Base-by-base conservation (phyloP, 75 land plant species). In the Cupressus sempervirens region DNA sequence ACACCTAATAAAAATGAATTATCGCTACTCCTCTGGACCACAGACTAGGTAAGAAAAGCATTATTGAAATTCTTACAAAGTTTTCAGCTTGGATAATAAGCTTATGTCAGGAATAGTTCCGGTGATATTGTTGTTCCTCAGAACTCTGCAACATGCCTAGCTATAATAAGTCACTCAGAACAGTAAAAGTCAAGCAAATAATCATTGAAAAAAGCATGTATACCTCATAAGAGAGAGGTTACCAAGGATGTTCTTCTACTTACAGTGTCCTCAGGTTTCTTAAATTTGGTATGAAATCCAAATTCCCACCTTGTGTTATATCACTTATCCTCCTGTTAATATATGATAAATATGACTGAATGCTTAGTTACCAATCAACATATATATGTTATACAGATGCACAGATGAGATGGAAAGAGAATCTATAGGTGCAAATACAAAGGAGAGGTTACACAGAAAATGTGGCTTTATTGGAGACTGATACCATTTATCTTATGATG, bases 81-180 rank as follows among this genome's bases (percentile, higher is more conserved):
- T 15, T 68, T 75, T 43, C 81, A 93, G 75, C 29, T 54, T 48
- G 41, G 20, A 36, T 79, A 89, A 67, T 34, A 58, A 50, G 43
- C 88, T 89, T 73, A 91, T 79, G 56, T 85, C 36, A 15, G 93
- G 93, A 41, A 92, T 86, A 4, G 29, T 15, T 41, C 89, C 93
- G 18, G 85, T 46, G 46, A 93, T 79, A 45, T 70, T 81, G 67
- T 88, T 90, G 86, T 90, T 89, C 53, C 90, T 88, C 81, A 93
- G 68, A 58, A 77, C 56, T 76, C 91, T 89, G 86, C 76, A 83
- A 32, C 73, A 83, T 74, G 38, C n/a, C 38, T 34, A 65, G 43
- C 12, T 45, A 54, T 68, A 84, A 48, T 34, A 83, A 32, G 36
- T 36, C 32, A 11, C 74, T 72, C 32, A 13, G 35, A 72, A 72